Evolutionary conservation across 176 grass and related monocot species (phyloP).

Genomic region (Rhipidocladum racemiflorum): DNA sequence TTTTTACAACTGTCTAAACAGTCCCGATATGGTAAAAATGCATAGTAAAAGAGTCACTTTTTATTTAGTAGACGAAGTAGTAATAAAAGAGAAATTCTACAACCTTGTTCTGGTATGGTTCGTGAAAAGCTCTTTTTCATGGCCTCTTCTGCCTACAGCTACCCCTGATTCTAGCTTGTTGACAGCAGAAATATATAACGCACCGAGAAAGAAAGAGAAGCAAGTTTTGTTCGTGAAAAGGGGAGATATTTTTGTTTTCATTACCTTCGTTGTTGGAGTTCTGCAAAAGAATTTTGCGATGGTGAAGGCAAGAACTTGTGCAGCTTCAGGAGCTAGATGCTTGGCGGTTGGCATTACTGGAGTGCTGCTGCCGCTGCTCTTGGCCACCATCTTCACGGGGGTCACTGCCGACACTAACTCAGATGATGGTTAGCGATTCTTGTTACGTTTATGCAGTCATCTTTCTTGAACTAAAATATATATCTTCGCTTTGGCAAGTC

Average conservation of each 20-base stretch:
- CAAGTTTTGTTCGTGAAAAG: not conserved
- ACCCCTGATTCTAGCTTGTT: not conserved
- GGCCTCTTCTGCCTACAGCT: not conserved
- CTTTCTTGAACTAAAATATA: not conserved
- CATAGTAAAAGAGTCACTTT: not conserved
- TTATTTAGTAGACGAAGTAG: not conserved
- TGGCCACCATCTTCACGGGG: not conserved
- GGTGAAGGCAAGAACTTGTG: conserved; percentile 10
- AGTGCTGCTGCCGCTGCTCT: conserved; percentile 2
- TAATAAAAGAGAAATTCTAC: not conserved
- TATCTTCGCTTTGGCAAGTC: not conserved
- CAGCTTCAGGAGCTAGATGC: not conserved
- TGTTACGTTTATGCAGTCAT: not conserved
- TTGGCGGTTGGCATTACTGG: conserved; percentile 21
- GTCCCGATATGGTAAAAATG: not conserved
- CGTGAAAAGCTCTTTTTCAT: not conserved
- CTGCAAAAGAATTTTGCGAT: conserved; percentile 8
- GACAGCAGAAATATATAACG: conserved; percentile 14
- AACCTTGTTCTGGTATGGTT: not conserved
- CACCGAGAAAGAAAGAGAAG: not conserved
- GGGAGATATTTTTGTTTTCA: not conserved
- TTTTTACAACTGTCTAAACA: not conserved
- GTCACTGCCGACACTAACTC: conserved; percentile 39
- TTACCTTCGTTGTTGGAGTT: not conserved
- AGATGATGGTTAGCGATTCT: conserved; percentile 32